Percentiles rank a stretch among this genome's conserved stretches.
phyloP scores from a whole-genome alignment of 1,284 basidiomycete genomes.

The Ganoderma multipileum region DNA sequence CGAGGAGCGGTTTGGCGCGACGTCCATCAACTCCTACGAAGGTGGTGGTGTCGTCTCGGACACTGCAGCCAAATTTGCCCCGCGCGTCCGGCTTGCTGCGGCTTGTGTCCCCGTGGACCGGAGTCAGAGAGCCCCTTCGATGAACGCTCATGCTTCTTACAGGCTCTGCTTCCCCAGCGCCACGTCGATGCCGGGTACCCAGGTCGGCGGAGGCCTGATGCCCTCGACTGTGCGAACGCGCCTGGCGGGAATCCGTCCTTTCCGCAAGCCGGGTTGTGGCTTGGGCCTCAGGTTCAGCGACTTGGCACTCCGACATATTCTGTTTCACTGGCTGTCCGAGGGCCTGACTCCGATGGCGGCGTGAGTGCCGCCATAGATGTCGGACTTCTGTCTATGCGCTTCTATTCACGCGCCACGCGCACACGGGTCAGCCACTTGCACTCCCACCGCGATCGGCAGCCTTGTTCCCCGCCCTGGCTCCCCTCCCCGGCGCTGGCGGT shows the following conservation, averaged over 20 bases:
- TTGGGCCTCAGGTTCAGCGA: background rate
- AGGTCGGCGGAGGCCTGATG: background rate
- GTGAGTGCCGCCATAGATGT: background rate
- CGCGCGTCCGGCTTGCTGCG: background rate
- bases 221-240: background rate
- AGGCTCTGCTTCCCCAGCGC: background rate
- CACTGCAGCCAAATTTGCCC: background rate
- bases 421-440: background rate
- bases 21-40: background rate
- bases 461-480: background rate
- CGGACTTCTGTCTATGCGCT: background rate
- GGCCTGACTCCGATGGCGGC: background rate
- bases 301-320: background rate
- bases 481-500: background rate
- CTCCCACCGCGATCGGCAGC: background rate
- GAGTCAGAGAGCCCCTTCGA: background rate
- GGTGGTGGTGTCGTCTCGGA: background rate
- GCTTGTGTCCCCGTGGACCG: background rate
- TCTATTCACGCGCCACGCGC: background rate
- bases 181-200: background rate
- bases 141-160: constrained; percentile 1
- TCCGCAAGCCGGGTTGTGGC: background rate
- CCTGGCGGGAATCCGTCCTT: background rate
- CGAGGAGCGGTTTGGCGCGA: background rate
- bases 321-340: background rate